Percentiles rank a stretch among this genome's conserved stretches.
Evolutionary conservation across 2,329 filamentous ascomycete species (phyloP).

Genomic region (Colletotrichum melonis): DNA sequence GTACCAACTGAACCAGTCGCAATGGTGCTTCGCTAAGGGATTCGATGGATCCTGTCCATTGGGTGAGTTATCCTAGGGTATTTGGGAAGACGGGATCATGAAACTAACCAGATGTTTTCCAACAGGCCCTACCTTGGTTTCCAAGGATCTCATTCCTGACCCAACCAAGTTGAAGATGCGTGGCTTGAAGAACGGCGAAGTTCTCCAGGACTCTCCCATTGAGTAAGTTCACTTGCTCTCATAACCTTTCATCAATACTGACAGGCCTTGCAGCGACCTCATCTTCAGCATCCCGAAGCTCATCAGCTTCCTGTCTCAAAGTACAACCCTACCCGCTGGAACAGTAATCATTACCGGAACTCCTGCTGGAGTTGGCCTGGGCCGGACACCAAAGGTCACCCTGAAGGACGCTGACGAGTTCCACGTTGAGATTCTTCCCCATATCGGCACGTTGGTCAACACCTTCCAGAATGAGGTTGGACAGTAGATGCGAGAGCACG

Average conservation of each 20-base stretch:
- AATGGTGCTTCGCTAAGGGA: slow-evolving; percentile 69
- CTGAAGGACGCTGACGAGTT: slow-evolving; percentile 54
- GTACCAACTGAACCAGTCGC: slow-evolving; percentile 63
- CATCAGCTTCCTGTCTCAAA: slow-evolving; percentile 55
- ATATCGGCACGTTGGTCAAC: slow-evolving; percentile 57
- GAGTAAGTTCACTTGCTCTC: slow-evolving; percentile 39
- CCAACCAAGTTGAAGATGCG: slow-evolving; percentile 52
- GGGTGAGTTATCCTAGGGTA: slow-evolving; percentile 13
- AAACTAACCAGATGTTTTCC: background rate
- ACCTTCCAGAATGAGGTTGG: slow-evolving; percentile 32
- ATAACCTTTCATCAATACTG: slow-evolving; percentile 44
- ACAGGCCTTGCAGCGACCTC: slow-evolving; percentile 54
- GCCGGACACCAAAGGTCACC: slow-evolving; percentile 49
- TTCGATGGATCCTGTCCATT: slow-evolving; percentile 67
- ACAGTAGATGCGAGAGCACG: background rate
- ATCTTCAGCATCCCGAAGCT: slow-evolving; percentile 63
- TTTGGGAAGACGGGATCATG: background rate
- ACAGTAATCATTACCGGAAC: slow-evolving; percentile 58
- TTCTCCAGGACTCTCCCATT: slow-evolving; percentile 57
- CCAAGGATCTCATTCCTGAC: slow-evolving; percentile 53
- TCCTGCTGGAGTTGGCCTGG: slow-evolving; percentile 54
- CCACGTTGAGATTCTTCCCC: slow-evolving; percentile 53
- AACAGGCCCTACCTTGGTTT: slow-evolving; percentile 61
- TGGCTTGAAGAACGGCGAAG: slow-evolving; percentile 61
- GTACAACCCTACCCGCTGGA: slow-evolving; percentile 53